Conservation (phyloP, 768 basidiomycete genomes). For the Podaxis sp. region DNA sequence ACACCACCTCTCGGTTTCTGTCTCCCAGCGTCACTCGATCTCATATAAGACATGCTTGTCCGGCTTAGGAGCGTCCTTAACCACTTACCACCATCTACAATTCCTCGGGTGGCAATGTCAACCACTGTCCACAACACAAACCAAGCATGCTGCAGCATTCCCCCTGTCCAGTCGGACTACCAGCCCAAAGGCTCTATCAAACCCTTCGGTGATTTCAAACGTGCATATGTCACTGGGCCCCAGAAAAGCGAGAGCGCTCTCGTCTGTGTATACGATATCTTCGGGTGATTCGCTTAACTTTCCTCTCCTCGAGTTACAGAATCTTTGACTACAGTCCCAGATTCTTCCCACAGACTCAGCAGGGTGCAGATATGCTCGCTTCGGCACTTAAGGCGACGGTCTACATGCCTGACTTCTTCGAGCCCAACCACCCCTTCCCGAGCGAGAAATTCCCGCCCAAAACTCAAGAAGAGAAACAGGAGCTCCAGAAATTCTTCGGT, state of each 20-base stretch:
- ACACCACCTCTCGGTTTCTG: neutral
- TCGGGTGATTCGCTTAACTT: slow-evolving; percentile 39
- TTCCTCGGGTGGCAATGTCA: slow-evolving; percentile 31
- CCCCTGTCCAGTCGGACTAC: slow-evolving; percentile 54
- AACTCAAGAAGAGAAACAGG: slow-evolving; percentile 49
- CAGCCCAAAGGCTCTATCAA: slow-evolving; percentile 49
- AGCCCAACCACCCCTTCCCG: slow-evolving; percentile 49
- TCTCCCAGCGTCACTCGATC: neutral
- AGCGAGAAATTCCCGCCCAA: slow-evolving; percentile 52
- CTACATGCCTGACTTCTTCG: slow-evolving; percentile 70
- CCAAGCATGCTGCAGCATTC: slow-evolving; percentile 53
- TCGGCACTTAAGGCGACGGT: slow-evolving; percentile 51
- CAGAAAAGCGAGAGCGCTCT: slow-evolving; percentile 48
- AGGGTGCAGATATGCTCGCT: slow-evolving; percentile 65
- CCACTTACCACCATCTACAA: slow-evolving; percentile 30
- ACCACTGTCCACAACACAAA: slow-evolving; percentile 40
- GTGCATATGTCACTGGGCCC: slow-evolving; percentile 53
- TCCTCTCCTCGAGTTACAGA: neutral
- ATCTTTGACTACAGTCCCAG: slow-evolving; percentile 23
- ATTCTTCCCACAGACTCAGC: slow-evolving; percentile 62
- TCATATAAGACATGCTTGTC: slow-evolving; percentile 24
- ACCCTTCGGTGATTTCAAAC: slow-evolving; percentile 46
- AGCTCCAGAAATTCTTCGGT: slow-evolving; percentile 58
- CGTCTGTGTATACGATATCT: slow-evolving; percentile 63
- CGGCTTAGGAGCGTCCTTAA: slow-evolving; percentile 38